Percentiles rank a stretch among this genome's conserved stretches.
Conservation (phyloP, 2,329 filamentous ascomycete genomes). For the Didymella sp. region DNA sequence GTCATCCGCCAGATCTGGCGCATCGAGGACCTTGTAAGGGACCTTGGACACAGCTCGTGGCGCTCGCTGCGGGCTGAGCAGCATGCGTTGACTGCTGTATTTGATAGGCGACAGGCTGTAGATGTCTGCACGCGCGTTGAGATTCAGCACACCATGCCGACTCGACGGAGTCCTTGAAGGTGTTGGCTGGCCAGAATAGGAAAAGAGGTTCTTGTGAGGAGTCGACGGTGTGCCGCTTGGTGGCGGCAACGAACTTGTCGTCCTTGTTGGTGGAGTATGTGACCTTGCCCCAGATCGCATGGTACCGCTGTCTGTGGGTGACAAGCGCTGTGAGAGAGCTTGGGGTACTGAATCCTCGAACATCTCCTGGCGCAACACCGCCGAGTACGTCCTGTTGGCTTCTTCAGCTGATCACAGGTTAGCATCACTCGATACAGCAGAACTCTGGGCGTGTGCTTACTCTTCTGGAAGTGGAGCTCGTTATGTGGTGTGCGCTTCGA, state of each 20-base stretch:
- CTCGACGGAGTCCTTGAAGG: conserved; percentile 89
- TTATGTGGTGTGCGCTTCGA: conserved; percentile 84
- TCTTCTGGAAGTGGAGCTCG: conserved; percentile 92
- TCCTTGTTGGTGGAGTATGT: conserved; percentile 78
- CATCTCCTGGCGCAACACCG: conserved; percentile 84
- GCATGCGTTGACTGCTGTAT: conserved; percentile 89
- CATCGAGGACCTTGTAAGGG: conserved; percentile 96
- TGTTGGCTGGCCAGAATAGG: conserved; percentile 85
- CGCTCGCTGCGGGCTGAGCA: conserved; percentile 87
- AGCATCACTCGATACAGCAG: conserved; percentile 8
- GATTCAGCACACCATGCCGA: conserved; percentile 77
- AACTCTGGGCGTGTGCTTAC: conserved; percentile 47
- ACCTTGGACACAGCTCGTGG: conserved; percentile 93
- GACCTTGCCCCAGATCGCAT: conserved; percentile 73
- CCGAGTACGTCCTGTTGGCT: conserved; percentile 91
- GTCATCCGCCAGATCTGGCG: conserved; percentile 93
- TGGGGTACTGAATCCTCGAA: conserved; percentile 93
- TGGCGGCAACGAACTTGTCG: conserved; percentile 68
- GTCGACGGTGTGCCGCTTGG: conserved; percentile 86
- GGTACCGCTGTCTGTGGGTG: conserved; percentile 59
- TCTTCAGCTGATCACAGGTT: conserved; percentile 71
- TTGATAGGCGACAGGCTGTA: conserved; percentile 96
- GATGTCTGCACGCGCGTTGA: conserved; percentile 89
- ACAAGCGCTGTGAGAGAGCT: conserved; percentile 66
- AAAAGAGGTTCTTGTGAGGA: conserved; percentile 96